These are phyloP conservation scores for Pseudogymnoascus sp. DNA, from an alignment of 2,329 filamentous ascomycete species.

Conservation along the genomic window DNA sequence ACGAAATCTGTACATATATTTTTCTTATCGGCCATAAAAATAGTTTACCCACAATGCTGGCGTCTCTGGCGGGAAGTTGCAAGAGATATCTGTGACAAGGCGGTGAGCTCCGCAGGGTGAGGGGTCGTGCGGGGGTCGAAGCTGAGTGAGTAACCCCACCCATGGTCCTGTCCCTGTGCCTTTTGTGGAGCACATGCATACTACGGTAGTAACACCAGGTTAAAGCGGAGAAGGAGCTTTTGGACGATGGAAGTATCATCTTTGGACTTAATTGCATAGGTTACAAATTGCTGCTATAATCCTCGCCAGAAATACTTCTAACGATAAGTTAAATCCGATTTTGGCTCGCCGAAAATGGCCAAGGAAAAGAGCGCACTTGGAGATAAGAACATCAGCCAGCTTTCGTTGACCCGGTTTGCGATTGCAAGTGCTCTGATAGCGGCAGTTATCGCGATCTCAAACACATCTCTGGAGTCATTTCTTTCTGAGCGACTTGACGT, in stretches of 20 bases:
- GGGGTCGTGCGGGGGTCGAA: background rate
- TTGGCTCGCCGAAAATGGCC: background rate
- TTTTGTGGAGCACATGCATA: background rate
- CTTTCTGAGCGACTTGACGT: background rate
- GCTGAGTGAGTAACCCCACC: background rate
- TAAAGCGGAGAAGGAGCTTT: background rate
- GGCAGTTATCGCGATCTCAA: background rate
- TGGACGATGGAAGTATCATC: background rate
- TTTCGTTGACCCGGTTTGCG: background rate
- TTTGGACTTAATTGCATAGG: background rate
- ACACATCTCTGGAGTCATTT: background rate
- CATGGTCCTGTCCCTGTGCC: background rate
- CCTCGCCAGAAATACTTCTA: background rate
- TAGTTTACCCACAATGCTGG: background rate
- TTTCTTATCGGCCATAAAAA: background rate
- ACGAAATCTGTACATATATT: background rate
- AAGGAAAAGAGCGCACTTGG: background rate
- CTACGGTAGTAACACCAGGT: background rate
- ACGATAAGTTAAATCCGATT: background rate
- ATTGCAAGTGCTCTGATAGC: background rate
- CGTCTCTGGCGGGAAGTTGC: background rate
- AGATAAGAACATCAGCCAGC: background rate
- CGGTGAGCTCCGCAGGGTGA: background rate
- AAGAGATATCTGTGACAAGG: background rate
- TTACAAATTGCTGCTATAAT: background rate